Base-by-base conservation (phyloP, 257 asterid species). In the Cordia subcordata region DNA sequence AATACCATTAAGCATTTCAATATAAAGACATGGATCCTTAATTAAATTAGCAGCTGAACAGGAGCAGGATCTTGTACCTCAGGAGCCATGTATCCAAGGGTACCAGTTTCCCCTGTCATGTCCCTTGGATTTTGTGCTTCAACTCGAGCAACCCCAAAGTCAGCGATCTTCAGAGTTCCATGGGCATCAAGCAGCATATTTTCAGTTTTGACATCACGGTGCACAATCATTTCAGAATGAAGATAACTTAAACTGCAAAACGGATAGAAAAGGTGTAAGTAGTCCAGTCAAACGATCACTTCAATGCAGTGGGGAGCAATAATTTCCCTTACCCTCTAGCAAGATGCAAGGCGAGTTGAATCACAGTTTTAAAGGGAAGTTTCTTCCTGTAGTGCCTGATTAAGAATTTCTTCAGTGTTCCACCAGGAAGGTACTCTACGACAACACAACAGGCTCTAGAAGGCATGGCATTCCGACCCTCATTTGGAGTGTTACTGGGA, bases 11-110 rank as follows among this genome's bases (percentile, higher is more conserved):
- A 27, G 35, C 35, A 42, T 42, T 42, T 42, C 47, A 42, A 8
- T 42, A 11, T 42, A 42, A 42, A 42, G 15, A 42, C 47, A 42
- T 11, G 47, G 15, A 42, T 42, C 3, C 5, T 42, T 11, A 8
- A 10, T 42, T 42, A 2, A 42, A 1, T 42, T 3, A 2, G 4
- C 35, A 6, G 3, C 6, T 27, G 35, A 27, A 27, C 4, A 6
- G 35, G 3, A 27, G 35, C 35, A 27, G 3, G 6, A 27, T 52
- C 16, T 50, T 64, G 14, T 77, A 82, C 85, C 82, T 82, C 86
- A 0, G 86, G 86, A 19, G 86, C 89, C 89, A 79, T 82, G 73
- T 82, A 82, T 60, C 89, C 84, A 38, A 82, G 86, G 14, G 89
- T 79, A 18, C 89, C 89, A 10, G 85, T 79, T 70, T 76, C 79